phyloP scores from a whole-genome alignment of 352 stramenopile species.

The Globisporangium paroecandrum region DNA sequence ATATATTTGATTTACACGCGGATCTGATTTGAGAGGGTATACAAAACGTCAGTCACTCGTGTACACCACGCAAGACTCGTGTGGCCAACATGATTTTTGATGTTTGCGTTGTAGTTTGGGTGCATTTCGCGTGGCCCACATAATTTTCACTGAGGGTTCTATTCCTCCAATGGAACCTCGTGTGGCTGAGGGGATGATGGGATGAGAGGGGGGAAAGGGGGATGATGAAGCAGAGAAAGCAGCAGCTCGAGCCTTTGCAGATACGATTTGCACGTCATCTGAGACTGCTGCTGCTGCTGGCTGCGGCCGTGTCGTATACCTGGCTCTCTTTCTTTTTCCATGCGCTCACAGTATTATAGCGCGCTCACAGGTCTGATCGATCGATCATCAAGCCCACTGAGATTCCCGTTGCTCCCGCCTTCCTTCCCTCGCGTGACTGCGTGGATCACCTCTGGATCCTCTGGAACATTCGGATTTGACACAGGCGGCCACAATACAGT shows the following conservation, averaged over 20 bases:
- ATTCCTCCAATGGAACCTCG: too few relatives aligned
- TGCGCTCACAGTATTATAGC: too few relatives aligned
- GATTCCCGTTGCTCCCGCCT: not conserved
- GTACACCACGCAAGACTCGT: too few relatives aligned
- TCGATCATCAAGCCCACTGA: too few relatives aligned
- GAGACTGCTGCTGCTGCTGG: not conserved
- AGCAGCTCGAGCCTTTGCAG: not conserved
- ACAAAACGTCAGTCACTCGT: too few relatives aligned
- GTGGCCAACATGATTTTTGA: too few relatives aligned
- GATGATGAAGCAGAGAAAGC: not conserved
- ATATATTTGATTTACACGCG: too few relatives aligned
- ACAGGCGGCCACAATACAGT: not conserved
- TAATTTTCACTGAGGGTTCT: too few relatives aligned
- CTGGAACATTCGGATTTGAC: too few relatives aligned
- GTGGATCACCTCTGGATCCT: not conserved
- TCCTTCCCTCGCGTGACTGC: not conserved
- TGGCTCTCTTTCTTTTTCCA: not conserved
- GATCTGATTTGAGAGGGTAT: not conserved
- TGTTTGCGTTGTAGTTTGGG: too few relatives aligned
- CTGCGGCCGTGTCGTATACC: not conserved
- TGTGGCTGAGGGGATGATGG: not conserved
- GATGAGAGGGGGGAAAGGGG: not conserved
- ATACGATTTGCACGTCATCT: not conserved
- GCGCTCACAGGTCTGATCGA: too few relatives aligned
- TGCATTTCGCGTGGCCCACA: too few relatives aligned